phyloP scores from a whole-genome alignment of 1,139 yeast species.

The Yamadazyma triangularis region DNA sequence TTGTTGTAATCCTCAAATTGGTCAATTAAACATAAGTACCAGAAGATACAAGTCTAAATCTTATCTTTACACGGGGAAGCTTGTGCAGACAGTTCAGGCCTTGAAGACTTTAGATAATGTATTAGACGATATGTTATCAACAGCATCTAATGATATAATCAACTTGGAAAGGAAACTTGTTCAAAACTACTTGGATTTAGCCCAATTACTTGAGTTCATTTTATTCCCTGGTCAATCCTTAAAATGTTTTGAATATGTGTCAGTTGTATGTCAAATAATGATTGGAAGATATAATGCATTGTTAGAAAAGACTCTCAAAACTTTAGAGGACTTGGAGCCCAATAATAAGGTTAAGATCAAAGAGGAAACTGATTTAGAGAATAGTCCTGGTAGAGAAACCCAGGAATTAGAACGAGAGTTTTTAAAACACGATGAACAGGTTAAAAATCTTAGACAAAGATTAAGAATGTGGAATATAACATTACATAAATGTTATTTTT shows the following conservation, averaged over 20 bases:
- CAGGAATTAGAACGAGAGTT: constrained; percentile 15
- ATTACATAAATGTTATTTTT: constrained; percentile 74
- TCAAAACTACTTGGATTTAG: constrained; percentile 45
- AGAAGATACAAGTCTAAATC: constrained; percentile 23
- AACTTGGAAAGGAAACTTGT: constrained; percentile 47
- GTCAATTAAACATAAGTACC: constrained; percentile 31
- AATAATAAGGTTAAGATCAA: no score
- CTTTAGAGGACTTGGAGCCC: no score
- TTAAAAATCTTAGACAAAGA: constrained; percentile 20
- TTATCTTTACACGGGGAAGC: constrained; percentile 8
- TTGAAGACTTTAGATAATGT: constrained; percentile 66
- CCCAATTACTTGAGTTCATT: constrained; percentile 57
- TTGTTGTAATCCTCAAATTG: constrained; percentile 80
- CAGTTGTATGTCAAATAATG: constrained; percentile 15
- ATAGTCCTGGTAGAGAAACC: constrained; percentile 13
- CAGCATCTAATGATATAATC: constrained; percentile 46
- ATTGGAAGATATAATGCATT: constrained; percentile 8
- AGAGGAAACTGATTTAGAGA: constrained; percentile 17
- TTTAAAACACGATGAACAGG: constrained; percentile 20
- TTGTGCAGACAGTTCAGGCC: constrained; percentile 23
- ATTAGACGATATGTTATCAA: constrained; percentile 55
- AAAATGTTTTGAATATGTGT: constrained; percentile 7
- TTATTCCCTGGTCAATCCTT: constrained; percentile 47
- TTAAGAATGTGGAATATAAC: constrained; percentile 53
- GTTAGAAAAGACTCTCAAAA: constrained; percentile 3